Evolutionary conservation across 352 stramenopile species (phyloP).

Genomic region (Phytophthora pseudosyringae): DNA sequence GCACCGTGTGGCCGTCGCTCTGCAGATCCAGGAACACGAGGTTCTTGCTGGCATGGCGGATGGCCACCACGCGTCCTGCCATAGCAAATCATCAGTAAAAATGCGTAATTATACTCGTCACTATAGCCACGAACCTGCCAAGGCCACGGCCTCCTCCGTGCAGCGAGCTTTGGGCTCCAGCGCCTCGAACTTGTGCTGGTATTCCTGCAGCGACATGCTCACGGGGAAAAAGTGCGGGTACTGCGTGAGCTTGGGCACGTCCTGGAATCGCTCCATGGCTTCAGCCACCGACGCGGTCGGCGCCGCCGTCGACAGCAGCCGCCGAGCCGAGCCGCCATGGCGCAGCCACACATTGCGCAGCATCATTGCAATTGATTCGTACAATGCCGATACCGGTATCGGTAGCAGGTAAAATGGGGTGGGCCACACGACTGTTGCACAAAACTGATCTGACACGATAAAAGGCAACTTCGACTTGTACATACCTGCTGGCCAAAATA

Average conservation of each 20-base stretch:
- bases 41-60: slow-evolving; percentile 84
- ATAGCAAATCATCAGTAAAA: background rate
- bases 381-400: background rate
- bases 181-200: slow-evolving; percentile 57
- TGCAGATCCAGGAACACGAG: slow-evolving; percentile 82
- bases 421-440: background rate
- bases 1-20: slow-evolving; percentile 66
- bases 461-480: slow-evolving; percentile 21
- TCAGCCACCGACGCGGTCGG: slow-evolving; percentile 24
- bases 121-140: slow-evolving; percentile 47
- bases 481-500: slow-evolving; percentile 1
- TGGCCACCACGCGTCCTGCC: slow-evolving; percentile 73
- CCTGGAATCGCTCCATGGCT: slow-evolving; percentile 66
- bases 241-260: slow-evolving; percentile 54
- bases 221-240: slow-evolving; percentile 78
- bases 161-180: slow-evolving; percentile 66
- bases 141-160: slow-evolving; percentile 54
- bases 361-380: slow-evolving; percentile 31
- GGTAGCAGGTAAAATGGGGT: background rate
- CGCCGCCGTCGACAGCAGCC: slow-evolving; percentile 31
- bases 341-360: slow-evolving; percentile 37
- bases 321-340: slow-evolving; percentile 28
- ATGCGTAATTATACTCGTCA: slow-evolving; percentile 1
- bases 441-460: slow-evolving; percentile 11
- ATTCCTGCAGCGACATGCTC: slow-evolving; percentile 70